Evolutionary conservation across 2,329 filamentous ascomycete species (phyloP).

Genomic region (Triangularia verruculosa): DNA sequence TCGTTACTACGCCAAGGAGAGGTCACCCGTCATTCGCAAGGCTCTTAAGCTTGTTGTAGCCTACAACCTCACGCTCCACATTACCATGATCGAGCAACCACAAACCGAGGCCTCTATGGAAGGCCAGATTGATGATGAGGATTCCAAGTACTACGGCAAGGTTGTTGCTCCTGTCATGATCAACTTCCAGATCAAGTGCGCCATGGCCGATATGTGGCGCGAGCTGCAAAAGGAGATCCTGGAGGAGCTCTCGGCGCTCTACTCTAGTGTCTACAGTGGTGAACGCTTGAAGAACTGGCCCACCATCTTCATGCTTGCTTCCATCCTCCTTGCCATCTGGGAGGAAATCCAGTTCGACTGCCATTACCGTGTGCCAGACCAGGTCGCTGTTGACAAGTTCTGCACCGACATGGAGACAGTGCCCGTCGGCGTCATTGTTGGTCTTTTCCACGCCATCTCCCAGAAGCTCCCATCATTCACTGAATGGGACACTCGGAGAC

Average conservation of each 20-base stretch:
- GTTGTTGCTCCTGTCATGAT: constrained; percentile 96
- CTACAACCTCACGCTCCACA: constrained; percentile 91
- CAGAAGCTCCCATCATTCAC: constrained; percentile 90
- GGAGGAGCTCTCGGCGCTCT: constrained; percentile 86
- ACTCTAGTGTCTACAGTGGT: constrained; percentile 96
- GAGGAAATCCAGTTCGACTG: constrained; percentile 99
- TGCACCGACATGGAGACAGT: constrained; percentile 95
- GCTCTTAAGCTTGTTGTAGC: constrained; percentile 91
- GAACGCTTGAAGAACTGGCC: constrained; percentile 99
- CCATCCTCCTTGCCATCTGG: constrained; percentile 90
- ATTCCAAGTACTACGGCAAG: constrained; percentile 85
- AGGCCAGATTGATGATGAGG: constrained; percentile 81
- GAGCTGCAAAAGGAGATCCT: constrained; percentile 94
- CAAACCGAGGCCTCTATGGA: constrained; percentile 74
- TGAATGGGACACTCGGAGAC: constrained; percentile 91
- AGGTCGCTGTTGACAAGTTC: constrained; percentile 84
- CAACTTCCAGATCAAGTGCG: constrained; percentile 99
- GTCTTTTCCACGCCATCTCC: constrained; percentile 95
- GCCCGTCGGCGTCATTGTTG: constrained; percentile 92
- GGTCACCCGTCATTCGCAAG: constrained; percentile 87
- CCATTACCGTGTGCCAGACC: constrained; percentile 89
- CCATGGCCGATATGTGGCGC: constrained; percentile 96
- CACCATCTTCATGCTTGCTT: constrained; percentile 95
- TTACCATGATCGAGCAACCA: constrained; percentile 89
- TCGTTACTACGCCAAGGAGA: constrained; percentile 86